A percentile compares a stretch with the other conserved stretches of the same genome.
Conservation (phyloP, 345 rosid species). For the Erucastrum elatum region DNA sequence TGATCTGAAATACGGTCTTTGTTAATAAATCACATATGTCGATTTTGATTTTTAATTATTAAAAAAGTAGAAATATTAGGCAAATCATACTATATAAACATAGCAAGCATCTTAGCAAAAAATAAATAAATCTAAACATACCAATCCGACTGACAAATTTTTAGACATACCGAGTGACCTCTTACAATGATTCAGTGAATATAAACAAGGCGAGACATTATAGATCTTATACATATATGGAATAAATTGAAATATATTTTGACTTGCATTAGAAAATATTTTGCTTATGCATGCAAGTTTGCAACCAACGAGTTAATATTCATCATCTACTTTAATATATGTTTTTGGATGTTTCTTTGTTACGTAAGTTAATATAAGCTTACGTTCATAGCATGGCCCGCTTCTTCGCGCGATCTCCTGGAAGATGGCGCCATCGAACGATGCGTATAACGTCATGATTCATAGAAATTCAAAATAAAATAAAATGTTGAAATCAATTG, state of each 20-base stretch:
- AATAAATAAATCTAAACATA: neutral
- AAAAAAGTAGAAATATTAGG: neutral
- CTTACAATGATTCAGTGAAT: neutral
- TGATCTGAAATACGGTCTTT: constrained; percentile 2
- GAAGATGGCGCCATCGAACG: constrained; percentile 1
- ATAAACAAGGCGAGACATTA: neutral
- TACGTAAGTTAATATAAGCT: constrained; percentile 1
- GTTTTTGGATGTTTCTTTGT: constrained; percentile 24
- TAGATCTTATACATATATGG: neutral
- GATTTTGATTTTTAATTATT: constrained; percentile 16
- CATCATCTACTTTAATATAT: constrained; percentile 4
- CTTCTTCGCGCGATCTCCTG: constrained; percentile 8
- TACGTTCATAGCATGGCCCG: constrained; percentile 11
- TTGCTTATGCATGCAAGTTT: constrained; percentile 14
- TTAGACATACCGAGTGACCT: neutral
- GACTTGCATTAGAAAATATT: neutral
- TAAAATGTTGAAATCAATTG: neutral
- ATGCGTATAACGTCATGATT: constrained; percentile 7
- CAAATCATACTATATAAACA: neutral
- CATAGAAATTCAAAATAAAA: neutral
- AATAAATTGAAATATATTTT: neutral
- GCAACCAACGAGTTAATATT: neutral
- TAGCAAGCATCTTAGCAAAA: neutral
- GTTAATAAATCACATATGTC: constrained; percentile 21
- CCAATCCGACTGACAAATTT: neutral